A percentile compares a stretch with the other conserved stretches of the same genome.
Evolutionary conservation across 805 yeast species (phyloP).

Genomic region (Ogataea neopini): DNA sequence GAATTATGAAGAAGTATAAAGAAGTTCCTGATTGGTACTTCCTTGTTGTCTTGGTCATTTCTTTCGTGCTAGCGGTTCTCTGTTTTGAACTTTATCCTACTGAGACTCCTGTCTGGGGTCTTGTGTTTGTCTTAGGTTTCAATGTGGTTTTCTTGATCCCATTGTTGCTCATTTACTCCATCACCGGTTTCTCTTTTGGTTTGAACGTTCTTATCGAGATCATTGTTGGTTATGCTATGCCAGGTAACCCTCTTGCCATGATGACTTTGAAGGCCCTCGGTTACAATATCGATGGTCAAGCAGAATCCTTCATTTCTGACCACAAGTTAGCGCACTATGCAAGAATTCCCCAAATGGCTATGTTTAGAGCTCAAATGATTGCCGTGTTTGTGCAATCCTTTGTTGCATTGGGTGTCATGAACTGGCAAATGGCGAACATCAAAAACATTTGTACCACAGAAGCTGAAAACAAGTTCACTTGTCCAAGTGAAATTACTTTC

Average conservation of each 20-base stretch:
- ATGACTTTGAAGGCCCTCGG: conserved; percentile 64
- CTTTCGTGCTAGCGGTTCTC: conserved; percentile 45
- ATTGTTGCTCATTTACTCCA: conserved; percentile 59
- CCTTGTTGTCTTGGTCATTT: conserved; percentile 42
- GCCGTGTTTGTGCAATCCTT: conserved; percentile 48
- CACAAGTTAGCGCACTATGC: conserved; percentile 66
- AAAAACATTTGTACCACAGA: conserved; percentile 43
- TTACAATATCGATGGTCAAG: conserved; percentile 53
- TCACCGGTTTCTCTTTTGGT: conserved; percentile 60
- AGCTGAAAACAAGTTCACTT: conserved; percentile 48
- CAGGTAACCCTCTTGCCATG: conserved; percentile 63
- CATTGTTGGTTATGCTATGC: conserved; percentile 63
- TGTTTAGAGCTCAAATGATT: conserved; percentile 52
- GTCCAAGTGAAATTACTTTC: conserved; percentile 43
- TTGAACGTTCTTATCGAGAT: conserved; percentile 63
- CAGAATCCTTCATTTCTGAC: conserved; percentile 53
- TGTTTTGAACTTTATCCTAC: conserved; percentile 44
- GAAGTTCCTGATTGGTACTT: conserved; percentile 83
- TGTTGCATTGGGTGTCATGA: conserved; percentile 43
- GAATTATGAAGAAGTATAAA: conserved; percentile 57
- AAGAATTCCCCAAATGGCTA: conserved; percentile 60
- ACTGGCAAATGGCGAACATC: conserved; percentile 39
- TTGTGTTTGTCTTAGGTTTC: conserved; percentile 58
- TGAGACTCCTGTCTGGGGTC: conserved; percentile 64
- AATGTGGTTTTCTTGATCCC: conserved; percentile 60